Evolutionary conservation across 1,284 basidiomycete species (phyloP).

Genomic region (Ganoderma boninense): DNA sequence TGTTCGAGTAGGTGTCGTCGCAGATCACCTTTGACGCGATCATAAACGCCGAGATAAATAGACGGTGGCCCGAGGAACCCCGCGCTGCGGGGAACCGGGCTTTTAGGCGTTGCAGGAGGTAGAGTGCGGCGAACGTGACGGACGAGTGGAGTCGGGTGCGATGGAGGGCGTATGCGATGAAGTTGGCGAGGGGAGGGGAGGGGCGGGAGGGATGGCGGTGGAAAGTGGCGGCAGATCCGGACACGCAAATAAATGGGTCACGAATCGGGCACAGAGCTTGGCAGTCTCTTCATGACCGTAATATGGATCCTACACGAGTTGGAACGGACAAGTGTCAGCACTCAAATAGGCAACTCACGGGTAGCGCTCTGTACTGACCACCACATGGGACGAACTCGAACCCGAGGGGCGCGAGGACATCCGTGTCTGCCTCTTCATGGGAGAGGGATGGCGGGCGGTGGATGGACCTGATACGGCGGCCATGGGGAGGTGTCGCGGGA

Average conservation of each 20-base stretch:
- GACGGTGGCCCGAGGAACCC: conserved; percentile 89
- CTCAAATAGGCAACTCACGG: conserved; percentile 20
- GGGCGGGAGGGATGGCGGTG: conserved; percentile 50
- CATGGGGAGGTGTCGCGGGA: conserved; percentile 37
- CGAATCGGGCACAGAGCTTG: conserved; percentile 77
- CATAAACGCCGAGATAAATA: conserved; percentile 96
- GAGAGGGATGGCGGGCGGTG: conserved; percentile 42
- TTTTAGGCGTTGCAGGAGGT: conserved; percentile 89
- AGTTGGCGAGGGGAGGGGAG: conserved; percentile 74
- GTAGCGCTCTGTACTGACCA: conserved; percentile 27
- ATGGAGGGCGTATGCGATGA: conserved; percentile 91
- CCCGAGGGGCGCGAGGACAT: conserved; percentile 32
- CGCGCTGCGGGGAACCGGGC: conserved; percentile 91
- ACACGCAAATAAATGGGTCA: conserved; percentile 82
- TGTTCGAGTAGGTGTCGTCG: conserved; percentile 97
- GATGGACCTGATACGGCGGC: conserved; percentile 42
- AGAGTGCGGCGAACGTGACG: conserved; percentile 87
- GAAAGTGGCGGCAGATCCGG: conserved; percentile 59
- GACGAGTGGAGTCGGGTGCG: conserved; percentile 85
- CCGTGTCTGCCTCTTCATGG: conserved; percentile 38
- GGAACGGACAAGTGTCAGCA: conserved; percentile 3
- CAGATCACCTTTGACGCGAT: conserved; percentile 91
- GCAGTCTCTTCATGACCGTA: conserved; percentile 80
- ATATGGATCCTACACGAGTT: conserved; percentile 61
- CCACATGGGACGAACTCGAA: conserved; percentile 23